Evolutionary conservation across 345 rosid genomes (phyloP), one percentile per base, ranked within the genome.

Genomic region (Eucalyptus dawsonii): DNA sequence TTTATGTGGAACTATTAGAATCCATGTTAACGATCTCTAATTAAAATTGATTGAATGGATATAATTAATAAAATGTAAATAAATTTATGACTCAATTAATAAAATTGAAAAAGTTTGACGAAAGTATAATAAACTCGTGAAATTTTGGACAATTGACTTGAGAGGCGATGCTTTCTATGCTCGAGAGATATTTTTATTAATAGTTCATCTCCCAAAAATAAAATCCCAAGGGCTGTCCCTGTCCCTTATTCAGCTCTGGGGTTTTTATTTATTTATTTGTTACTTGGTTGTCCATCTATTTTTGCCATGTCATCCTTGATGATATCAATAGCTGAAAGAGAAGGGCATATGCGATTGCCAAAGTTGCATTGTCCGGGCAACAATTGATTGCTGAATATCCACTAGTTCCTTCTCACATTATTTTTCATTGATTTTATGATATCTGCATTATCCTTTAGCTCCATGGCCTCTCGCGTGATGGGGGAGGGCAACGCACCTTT

Each of bases 11-110:
- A 22, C 12, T 22, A 24, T 24, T 24, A 11, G 3, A 22, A 56
- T 4, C 2, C 29, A 56, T 13, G 1, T 9, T 10, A 56, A 2
- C 0, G 13, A 56, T 56, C 1, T 56, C 11, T 2, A 0, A 56
- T 56, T 56, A 56, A 24, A 56, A 56, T 22, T 56, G 2, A 56
- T 56, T 5, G 3, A 1, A 53, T 53, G 2, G 2, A 53, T 4
- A 4, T 4, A 56, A 56, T 56, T 24, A 24, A 56, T 0, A 9
- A 56, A 56, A 56, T 0, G 3, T 56, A 24, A 56, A 21, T 2
- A 9, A 1, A 56, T 22, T 22, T 56, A 56, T 2, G 0, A 24
- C 4, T 56, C 5, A 4, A 24, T 4, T 24, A 1, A 24, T 9
- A 56, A 24, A 56, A 24, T 24, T 56, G 6, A 56, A 56, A 56